Percentiles rank a stretch among this genome's conserved stretches.
These are phyloP conservation scores for Irpex sp. DNA, from an alignment of 1,284 basidiomycete genomes.

Conservation along the genomic window DNA sequence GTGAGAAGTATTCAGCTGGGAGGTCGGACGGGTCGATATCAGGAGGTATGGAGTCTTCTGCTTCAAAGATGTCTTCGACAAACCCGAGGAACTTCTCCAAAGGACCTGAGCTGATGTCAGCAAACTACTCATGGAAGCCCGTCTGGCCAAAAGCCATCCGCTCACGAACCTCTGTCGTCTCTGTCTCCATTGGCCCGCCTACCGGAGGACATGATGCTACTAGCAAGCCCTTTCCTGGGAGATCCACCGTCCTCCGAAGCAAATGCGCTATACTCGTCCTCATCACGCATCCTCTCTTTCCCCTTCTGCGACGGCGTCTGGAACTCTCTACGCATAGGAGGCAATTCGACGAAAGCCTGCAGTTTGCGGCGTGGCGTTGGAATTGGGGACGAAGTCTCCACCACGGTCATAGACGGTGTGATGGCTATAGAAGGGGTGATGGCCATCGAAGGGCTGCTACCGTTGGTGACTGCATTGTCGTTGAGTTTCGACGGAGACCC, in stretches of 20 bases:
- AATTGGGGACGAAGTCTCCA: constrained; percentile 1
- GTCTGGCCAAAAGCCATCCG: not conserved
- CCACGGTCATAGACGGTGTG: constrained; percentile 7
- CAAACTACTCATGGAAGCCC: not conserved
- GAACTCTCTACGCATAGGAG: constrained; percentile 38
- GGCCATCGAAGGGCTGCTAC: not conserved
- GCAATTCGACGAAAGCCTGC: constrained; percentile 55
- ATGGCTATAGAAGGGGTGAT: constrained; percentile 6
- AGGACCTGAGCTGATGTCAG: constrained; percentile 40
- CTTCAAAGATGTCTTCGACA: constrained; percentile 85
- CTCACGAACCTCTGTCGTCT: constrained; percentile 62
- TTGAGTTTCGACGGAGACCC: not conserved
- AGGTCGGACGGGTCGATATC: constrained; percentile 54
- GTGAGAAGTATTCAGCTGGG: constrained; percentile 62
- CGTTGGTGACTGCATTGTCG: not conserved
- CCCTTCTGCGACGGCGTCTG: constrained; percentile 28
- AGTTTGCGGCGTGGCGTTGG: constrained; percentile 25
- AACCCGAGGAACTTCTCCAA: constrained; percentile 68
- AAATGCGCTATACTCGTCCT: constrained; percentile 53
- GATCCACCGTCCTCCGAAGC: constrained; percentile 38
- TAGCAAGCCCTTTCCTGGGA: constrained; percentile 20
- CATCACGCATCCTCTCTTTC: constrained; percentile 22
- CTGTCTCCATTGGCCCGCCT: constrained; percentile 61
- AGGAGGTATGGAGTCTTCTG: constrained; percentile 74
- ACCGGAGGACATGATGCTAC: constrained; percentile 40